Conservation (phyloP, 2,329 filamentous ascomycete species). For the Teratosphaeriaceae sp. region DNA sequence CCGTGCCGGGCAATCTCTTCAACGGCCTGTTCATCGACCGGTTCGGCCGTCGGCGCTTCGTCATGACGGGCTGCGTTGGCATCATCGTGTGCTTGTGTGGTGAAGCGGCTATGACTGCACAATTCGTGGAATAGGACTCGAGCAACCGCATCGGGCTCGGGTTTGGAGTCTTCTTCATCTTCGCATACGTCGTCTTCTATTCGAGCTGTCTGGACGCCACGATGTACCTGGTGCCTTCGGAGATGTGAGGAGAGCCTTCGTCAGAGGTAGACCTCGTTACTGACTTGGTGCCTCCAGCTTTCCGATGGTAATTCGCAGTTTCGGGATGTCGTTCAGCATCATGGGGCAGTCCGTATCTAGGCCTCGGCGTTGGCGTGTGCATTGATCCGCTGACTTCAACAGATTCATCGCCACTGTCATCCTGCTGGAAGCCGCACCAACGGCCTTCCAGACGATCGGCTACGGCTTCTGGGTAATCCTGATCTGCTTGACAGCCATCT, state of each 20-base stretch:
- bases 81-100: conserved; percentile 1
- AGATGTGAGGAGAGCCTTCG: too few species aligned
- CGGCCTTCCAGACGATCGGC: conserved; percentile 11
- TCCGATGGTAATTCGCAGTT: conserved; percentile 12
- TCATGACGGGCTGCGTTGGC: conserved; percentile 1
- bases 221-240: conserved; percentile 6
- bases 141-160: conserved; percentile 1
- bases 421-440: conserved; percentile 12
- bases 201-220: conserved; percentile 4
- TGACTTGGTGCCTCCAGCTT: conserved; percentile 8
- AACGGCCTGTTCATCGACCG: conserved; percentile 5
- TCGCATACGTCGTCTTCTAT: conserved; percentile 3
- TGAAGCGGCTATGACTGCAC: background rate
- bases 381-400: too few species aligned
- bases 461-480: conserved; percentile 14
- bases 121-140: background rate
- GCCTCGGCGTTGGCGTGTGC: too few species aligned
- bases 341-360: too few species aligned
- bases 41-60: conserved; percentile 4
- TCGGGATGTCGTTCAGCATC: too few species aligned
- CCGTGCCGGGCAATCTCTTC: conserved; percentile 4
- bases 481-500: conserved; percentile 11
- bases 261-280: too few species aligned
- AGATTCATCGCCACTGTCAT: conserved; percentile 11
- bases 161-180: conserved; percentile 6